Evolutionary conservation across 2,329 filamentous ascomycete genomes (phyloP).

Genomic region (Arachnomyces sp.): DNA sequence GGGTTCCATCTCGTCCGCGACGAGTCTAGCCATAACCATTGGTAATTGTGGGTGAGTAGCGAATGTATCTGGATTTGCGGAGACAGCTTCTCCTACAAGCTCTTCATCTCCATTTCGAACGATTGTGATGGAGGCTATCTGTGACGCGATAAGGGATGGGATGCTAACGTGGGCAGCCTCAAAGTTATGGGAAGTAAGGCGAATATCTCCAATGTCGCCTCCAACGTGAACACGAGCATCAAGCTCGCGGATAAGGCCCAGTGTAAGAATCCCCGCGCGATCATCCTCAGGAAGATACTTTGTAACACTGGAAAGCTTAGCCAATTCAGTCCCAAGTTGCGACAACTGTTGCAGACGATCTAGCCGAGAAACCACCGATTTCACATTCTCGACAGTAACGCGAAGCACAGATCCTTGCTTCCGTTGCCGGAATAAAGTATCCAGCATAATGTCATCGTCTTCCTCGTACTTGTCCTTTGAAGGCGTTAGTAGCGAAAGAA

Average conservation of each 20-base stretch:
- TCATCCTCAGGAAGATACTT: slow-evolving; percentile 97
- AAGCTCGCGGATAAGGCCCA: slow-evolving; percentile 59
- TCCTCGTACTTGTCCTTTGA: slow-evolving; percentile 84
- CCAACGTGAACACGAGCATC: slow-evolving; percentile 58
- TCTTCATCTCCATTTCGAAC: slow-evolving; percentile 62
- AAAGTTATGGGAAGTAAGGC: slow-evolving; percentile 52
- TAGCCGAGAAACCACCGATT: slow-evolving; percentile 55
- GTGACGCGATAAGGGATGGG: slow-evolving; percentile 73
- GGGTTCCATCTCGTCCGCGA: slow-evolving; percentile 91
- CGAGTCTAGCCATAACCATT: slow-evolving; percentile 79
- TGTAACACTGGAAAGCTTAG: slow-evolving; percentile 74
- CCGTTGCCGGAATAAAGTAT: slow-evolving; percentile 79
- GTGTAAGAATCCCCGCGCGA: slow-evolving; percentile 73
- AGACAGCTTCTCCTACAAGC: slow-evolving; percentile 58
- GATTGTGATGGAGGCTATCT: slow-evolving; percentile 56
- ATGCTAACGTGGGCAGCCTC: slow-evolving; percentile 77
- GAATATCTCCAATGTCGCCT: slow-evolving; percentile 59
- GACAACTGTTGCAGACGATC: slow-evolving; percentile 61
- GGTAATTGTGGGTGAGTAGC: slow-evolving; percentile 31
- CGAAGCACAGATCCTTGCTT: slow-evolving; percentile 78
- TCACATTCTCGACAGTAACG: slow-evolving; percentile 57
- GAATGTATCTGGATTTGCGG: slow-evolving; percentile 22
- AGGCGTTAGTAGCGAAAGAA: slow-evolving; percentile 81
- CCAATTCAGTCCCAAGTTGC: slow-evolving; percentile 67
- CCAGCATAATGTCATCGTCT: slow-evolving; percentile 89